Evolutionary conservation across 345 rosid species (phyloP), one percentile per base, ranked within the genome.

Genomic region (Corymbia maculata): DNA sequence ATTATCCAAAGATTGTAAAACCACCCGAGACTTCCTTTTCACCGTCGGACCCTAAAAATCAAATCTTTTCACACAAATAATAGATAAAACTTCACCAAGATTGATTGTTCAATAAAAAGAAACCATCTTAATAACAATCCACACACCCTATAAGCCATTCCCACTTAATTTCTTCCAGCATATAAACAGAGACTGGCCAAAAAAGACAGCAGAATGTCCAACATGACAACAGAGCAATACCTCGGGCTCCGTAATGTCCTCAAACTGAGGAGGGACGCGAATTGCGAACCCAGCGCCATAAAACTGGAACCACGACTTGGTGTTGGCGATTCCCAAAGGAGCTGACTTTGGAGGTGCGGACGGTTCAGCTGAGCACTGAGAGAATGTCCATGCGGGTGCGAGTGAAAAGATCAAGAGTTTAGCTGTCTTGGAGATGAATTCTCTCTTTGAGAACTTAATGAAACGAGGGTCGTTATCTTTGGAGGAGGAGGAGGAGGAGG

Each of bases 211-310:
- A 42, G 14, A 42, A 75, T 19, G 44, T n/a, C 88, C 57, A 19
- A 21, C 51, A 64, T 28, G 44, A 28, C 42, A 21, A 88, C 22
- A 84, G n/a, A 52, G n/a, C 55, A n/a, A 80, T 66, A 93, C 99
- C 97, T 97, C 99, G 64, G 99, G 99, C 90, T 98, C 98, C 88
- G 80, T 94, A 91, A 98, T 68, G 93, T 98, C 99, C 91, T 92
- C 91, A 88, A 96, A 96, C 68, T 94, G 91, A 89, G 98, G 99
- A 91, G 99, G 99, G 86, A 98, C 96, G 87, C 98, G 89, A 86
- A 96, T 94, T 86, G 98, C 53, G 90, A 98, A 97, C 47, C 98
- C 99, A 91, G 91, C 94, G 42, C 98, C 99, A 91, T 89, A 98
- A 88, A 92, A 96, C 92, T 95, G 98, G 90, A 95, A 94, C 98